Percentiles rank a stretch among this genome's conserved stretches.
Conservation (phyloP, 768 basidiomycete species). For the Crepidotus variabilis region DNA sequence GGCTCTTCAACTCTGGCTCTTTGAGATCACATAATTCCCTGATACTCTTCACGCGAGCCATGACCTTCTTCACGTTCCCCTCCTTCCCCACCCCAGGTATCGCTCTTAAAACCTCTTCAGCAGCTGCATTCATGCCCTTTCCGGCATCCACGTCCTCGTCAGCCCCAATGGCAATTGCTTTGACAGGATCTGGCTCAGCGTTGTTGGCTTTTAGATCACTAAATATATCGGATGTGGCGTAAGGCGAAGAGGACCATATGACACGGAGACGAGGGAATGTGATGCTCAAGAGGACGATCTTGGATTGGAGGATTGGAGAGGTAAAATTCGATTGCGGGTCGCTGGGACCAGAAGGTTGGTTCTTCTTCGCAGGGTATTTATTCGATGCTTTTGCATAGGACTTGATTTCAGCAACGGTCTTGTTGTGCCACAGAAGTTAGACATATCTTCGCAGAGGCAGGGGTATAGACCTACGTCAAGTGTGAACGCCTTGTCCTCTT, state of each 20-base stretch:
- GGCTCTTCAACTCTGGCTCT: conserved; percentile 58
- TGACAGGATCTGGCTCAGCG: conserved; percentile 73
- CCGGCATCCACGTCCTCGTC: conserved; percentile 69
- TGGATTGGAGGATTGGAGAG: conserved; percentile 74
- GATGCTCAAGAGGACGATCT: conserved; percentile 85
- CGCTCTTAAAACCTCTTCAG: conserved; percentile 78
- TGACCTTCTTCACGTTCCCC: conserved; percentile 75
- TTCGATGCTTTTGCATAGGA: conserved; percentile 57
- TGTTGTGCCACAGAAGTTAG: not conserved
- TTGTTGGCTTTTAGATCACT: conserved; percentile 81
- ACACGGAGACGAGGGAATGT: conserved; percentile 90
- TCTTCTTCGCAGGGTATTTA: conserved; percentile 57
- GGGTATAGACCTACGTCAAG: conserved; percentile 57
- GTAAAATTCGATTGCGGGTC: conserved; percentile 28
- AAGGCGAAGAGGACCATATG: conserved; percentile 97
- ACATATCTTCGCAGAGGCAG: not conserved
- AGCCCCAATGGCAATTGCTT: conserved; percentile 77
- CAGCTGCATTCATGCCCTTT: conserved; percentile 65
- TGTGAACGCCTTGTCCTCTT: conserved; percentile 94
- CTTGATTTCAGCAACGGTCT: conserved; percentile 67
- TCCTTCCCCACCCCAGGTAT: conserved; percentile 85
- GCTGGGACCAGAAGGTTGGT: conserved; percentile 20
- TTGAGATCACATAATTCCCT: conserved; percentile 68
- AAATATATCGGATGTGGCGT: conserved; percentile 89
- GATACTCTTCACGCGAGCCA: conserved; percentile 75